phyloP scores from a whole-genome alignment of 495 filamentous ascomycete genomes.

The Hamigera avellanea region DNA sequence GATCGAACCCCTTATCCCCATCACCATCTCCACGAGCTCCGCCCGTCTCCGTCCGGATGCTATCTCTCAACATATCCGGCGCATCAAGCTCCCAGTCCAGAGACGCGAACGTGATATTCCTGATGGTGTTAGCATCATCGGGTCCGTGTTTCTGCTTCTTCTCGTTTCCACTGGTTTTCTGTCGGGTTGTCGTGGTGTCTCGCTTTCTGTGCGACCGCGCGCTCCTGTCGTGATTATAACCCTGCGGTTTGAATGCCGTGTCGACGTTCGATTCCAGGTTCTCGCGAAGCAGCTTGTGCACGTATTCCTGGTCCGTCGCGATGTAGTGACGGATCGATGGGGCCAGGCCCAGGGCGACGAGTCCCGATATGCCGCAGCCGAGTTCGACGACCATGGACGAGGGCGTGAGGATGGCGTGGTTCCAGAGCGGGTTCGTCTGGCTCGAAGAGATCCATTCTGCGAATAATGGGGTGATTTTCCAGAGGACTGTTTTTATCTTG shows the following conservation, averaged over 20 bases:
- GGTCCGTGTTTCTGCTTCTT: neutral
- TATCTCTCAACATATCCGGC: conserved; percentile 12
- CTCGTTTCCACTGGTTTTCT: neutral
- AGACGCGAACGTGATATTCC: conserved; percentile 31
- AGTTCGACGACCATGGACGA: conserved; percentile 63
- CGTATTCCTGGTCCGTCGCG: conserved; percentile 83
- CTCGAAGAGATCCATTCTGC: conserved; percentile 67
- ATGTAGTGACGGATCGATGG: conserved; percentile 54
- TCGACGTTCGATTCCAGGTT: conserved; percentile 59
- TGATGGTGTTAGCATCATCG: neutral
- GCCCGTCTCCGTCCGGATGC: no score
- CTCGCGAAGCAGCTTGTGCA: conserved; percentile 56
- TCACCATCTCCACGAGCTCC: no score
- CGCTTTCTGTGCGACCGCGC: neutral
- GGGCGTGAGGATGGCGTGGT: conserved; percentile 37
- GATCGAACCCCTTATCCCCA: conserved; percentile 37
- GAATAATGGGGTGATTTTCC: conserved; percentile 84
- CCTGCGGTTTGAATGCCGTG: no score
- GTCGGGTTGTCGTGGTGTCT: neutral
- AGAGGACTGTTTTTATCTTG: conserved; percentile 60
- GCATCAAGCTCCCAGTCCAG: conserved; percentile 36
- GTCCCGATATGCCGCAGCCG: conserved; percentile 73
- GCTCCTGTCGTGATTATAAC: no score
- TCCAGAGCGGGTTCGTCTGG: conserved; percentile 60
- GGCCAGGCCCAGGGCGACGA: conserved; percentile 56